Evolutionary conservation across 2,329 filamentous ascomycete genomes (phyloP), one percentile per base, ranked within the genome.

Genomic region (Neurospora sp.): DNA sequence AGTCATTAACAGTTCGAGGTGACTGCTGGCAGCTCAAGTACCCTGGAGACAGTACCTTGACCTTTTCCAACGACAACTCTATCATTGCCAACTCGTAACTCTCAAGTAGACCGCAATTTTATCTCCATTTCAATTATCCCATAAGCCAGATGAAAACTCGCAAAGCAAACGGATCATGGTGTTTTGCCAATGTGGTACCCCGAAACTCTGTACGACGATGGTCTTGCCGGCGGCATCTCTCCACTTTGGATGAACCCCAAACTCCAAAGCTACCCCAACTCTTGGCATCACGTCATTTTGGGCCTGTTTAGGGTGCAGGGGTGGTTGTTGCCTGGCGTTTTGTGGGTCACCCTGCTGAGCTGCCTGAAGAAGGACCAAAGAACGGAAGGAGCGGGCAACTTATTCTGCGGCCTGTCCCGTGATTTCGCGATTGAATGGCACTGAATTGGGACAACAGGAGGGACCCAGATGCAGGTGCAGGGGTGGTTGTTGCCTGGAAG

Each of bases 401-500:
- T 57, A 8, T 62, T 15, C 8, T n/a, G 39, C 12, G 11, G 70
- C 37, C 62, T 28, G 68, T 67, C 73, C 41, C 70, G 72, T 74
- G 71, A 73, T 70, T 52, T 69, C 72, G 71, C 69, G 73, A n/a
- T 40, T 8, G 8, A 12, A 28, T 28, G 43, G 43, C 43, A 23
- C 33, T 17, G 28, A n/a, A 62, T 17, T 33, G 52, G 8, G 6
- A 8, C 6, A 17, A 10, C 5, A 17, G 15, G 3, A 15, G 12
- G 23, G 33, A 1, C 33, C 33, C 6, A 36, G 33, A 36, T 33
- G 33, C 33, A 33, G 52, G 33, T 23, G 17, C 62, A 66, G 65
- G 70, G 66, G 62, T n/a, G n/a, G 68, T 57, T 74, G 73, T 73
- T 74, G 73, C 73, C 73, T 74, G 72, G 69, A 70, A 40, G 65